A percentile compares a stretch with the other conserved stretches of the same genome.
Evolutionary conservation across 2,329 filamentous ascomycete genomes (phyloP).

Genomic region (Diplodia intermedia): DNA sequence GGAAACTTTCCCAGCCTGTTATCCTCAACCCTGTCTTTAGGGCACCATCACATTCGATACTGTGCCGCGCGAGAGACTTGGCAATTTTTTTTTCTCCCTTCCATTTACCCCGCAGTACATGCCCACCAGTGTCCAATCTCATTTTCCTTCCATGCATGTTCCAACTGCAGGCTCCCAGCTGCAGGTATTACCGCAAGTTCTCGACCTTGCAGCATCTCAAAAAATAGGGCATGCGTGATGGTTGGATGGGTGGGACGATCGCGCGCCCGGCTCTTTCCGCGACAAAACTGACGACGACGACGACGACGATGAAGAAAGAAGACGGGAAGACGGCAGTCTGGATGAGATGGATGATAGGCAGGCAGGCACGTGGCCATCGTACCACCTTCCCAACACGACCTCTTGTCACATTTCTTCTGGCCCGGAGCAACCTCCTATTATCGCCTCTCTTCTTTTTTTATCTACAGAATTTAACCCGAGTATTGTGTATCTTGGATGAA

Average conservation of each 20-base stretch:
- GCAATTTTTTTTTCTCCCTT: neutral
- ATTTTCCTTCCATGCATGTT: neutral
- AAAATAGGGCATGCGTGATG: neutral
- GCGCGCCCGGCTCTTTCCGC: conserved; percentile 7
- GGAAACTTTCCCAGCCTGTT: neutral
- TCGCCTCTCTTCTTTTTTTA: too few relatives aligned
- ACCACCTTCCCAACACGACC: neutral
- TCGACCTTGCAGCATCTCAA: neutral
- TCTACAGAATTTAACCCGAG: too few relatives aligned
- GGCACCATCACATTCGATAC: neutral
- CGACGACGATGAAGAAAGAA: neutral
- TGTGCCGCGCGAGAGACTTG: neutral
- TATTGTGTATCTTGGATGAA: too few relatives aligned
- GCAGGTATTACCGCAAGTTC: neutral
- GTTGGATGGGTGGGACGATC: neutral
- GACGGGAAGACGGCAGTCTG: too few relatives aligned
- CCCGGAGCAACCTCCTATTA: too few relatives aligned
- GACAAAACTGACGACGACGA: neutral
- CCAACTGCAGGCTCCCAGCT: neutral
- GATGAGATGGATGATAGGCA: neutral
- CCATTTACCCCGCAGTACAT: neutral
- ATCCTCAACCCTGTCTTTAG: neutral
- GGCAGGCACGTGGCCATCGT: conserved; percentile 12
- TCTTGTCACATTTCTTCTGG: neutral
- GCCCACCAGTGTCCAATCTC: too few relatives aligned